Base-by-base conservation (phyloP, 768 basidiomycete species). In the Guyanaporus albipodus region DNA sequence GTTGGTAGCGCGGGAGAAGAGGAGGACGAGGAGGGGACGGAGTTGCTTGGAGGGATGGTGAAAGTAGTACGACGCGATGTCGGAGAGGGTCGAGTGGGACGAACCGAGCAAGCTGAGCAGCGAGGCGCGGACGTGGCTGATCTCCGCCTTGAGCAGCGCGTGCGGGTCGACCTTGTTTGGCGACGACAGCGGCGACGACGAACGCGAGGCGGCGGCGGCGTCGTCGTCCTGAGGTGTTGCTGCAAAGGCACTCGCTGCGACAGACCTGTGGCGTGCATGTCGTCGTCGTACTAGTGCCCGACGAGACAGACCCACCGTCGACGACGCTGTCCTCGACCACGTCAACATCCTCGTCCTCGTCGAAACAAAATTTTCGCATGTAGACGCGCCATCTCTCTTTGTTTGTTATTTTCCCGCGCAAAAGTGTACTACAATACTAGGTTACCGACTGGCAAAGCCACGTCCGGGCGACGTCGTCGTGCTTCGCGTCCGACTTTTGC, bases 61-160 rank as follows among this genome's bases (percentile, higher is more conserved):
- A 64, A 97, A 97, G 71, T 96, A 97, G 69, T 90, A 93, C 54
- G 89, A 80, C 3, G 95, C 93, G 44, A 96, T 83, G 42, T 88
- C 83, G 49, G 85, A 81, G 42, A 98, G 82, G 4, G 83, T 80
- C 1, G 95, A 89, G 65, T 97, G 91, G 8, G 91, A 87, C 3
- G 89, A 85, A 17, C 91, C 93, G 7, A 98, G 77, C 32, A 98
- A 76, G 49, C 73, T 70, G 49, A 92, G 73, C 35, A 98, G 74
- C 40, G 79, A 84, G 17, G 77, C 73, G 47, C 85, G 83, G 33
- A 99, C 73, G 44, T 76, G 73, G 21, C 75, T 63, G 27, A 98
- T 77, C 62, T 98, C 88, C 14, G 82, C 68, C 33, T 79, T 77
- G 49, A 96, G 78, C 34, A 93, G 69, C 9, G 71, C 58, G 58